Evolutionary conservation across 306 rosid species (phyloP).

Genomic region (Malus sieversii): DNA sequence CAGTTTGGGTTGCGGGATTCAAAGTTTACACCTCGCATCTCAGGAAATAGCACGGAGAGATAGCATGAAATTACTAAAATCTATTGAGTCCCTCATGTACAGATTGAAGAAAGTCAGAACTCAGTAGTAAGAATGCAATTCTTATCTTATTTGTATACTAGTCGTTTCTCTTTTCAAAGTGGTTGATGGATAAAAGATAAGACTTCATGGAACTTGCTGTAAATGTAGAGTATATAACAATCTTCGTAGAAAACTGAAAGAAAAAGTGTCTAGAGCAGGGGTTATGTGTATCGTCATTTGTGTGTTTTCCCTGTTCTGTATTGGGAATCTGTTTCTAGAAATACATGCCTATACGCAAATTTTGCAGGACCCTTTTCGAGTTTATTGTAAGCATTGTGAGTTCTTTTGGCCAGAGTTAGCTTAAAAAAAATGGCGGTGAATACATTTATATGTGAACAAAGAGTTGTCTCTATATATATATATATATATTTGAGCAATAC

Average conservation of each 20-base stretch:
- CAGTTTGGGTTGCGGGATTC: constrained; percentile 68
- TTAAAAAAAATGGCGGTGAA: background rate
- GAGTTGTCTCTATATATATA: background rate
- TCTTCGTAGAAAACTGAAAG: background rate
- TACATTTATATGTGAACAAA: background rate
- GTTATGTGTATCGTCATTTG: background rate
- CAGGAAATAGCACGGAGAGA: constrained; percentile 38
- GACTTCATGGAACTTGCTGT: background rate
- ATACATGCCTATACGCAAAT: background rate
- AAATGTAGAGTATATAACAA: background rate
- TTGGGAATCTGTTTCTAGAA: background rate
- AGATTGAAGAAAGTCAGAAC: constrained; percentile 46
- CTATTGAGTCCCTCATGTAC: constrained; percentile 46
- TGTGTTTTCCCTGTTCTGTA: background rate
- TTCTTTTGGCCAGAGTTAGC: background rate
- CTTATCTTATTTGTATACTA: background rate
- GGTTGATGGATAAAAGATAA: background rate
- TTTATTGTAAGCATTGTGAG: background rate
- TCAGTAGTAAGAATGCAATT: constrained; percentile 22
- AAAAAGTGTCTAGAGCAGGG: background rate
- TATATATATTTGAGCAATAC: too few relatives aligned
- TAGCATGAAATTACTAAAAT: constrained; percentile 48
- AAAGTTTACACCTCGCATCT: constrained; percentile 46
- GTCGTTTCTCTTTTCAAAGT: background rate
- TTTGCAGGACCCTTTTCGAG: background rate